Evolutionary conservation across 176 grass and related monocot genomes (phyloP).

Genomic region (Rhynchospora tenuis): DNA sequence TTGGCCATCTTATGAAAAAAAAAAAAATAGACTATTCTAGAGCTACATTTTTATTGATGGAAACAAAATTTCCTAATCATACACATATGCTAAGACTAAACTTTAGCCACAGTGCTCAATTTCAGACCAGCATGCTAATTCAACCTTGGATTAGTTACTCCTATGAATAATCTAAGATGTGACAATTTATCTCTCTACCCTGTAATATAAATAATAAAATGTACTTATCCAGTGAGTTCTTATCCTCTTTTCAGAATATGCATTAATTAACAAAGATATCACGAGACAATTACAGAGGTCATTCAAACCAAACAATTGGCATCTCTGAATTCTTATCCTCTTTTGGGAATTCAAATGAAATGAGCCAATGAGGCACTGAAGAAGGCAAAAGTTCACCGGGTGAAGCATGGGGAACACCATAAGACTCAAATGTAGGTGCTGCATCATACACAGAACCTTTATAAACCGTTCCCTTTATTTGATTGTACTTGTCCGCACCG

Average conservation of each 20-base stretch:
- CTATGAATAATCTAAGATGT: background rate
- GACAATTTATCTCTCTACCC: background rate
- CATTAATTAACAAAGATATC: background rate
- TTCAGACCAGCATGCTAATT: background rate
- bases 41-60: background rate
- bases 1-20: background rate
- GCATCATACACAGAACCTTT: constrained; percentile 82
- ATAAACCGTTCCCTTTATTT: constrained; percentile 48
- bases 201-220: background rate
- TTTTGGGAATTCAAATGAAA: constrained; percentile 2
- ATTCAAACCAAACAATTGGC: background rate
- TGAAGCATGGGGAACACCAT: constrained; percentile 71
- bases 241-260: background rate
- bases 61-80: background rate
- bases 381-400: constrained; percentile 32
- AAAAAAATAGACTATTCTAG: background rate
- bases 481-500: constrained; percentile 44
- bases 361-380: constrained; percentile 14
- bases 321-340: background rate
- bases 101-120: background rate
- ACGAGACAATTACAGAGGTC: background rate
- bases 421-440: constrained; percentile 78
- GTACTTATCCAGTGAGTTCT: background rate
- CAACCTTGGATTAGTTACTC: background rate
- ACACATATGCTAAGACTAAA: constrained; percentile 12